Percentiles rank a stretch among this genome's conserved stretches.
Evolutionary conservation across 2,329 filamentous ascomycete species (phyloP).

Genomic region (Aspergillus luchuensis): DNA sequence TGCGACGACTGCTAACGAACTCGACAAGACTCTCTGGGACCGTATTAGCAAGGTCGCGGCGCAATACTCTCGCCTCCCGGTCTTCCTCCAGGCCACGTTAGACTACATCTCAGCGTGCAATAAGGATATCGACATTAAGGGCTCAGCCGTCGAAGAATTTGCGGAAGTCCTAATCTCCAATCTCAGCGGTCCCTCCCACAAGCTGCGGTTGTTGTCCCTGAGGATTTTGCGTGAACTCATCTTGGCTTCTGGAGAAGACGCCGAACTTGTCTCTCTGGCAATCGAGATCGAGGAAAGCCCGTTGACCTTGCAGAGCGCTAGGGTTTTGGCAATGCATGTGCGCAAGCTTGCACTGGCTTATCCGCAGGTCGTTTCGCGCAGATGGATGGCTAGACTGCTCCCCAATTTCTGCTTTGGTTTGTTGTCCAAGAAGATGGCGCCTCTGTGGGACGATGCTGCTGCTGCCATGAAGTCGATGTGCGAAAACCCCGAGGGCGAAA

Average conservation of each 20-base stretch:
- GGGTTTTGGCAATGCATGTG: conserved; percentile 80
- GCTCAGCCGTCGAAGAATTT: conserved; percentile 62
- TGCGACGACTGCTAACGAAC: conserved; percentile 58
- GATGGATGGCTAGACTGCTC: conserved; percentile 71
- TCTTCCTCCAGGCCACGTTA: conserved; percentile 66
- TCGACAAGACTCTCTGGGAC: conserved; percentile 65
- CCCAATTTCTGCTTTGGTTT: conserved; percentile 86
- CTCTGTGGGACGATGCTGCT: conserved; percentile 83
- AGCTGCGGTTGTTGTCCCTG: conserved; percentile 72
- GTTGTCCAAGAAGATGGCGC: conserved; percentile 79
- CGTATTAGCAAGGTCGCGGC: conserved; percentile 67
- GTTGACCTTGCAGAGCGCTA: conserved; percentile 72
- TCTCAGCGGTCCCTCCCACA: conserved; percentile 72
- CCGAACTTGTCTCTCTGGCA: conserved; percentile 58
- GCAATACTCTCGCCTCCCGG: conserved; percentile 64
- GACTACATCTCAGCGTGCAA: conserved; percentile 47
- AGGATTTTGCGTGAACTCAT: conserved; percentile 65
- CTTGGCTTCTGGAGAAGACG: conserved; percentile 50
- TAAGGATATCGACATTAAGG: conserved; percentile 42
- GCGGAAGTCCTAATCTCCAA: conserved; percentile 69
- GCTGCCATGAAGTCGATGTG: conserved; percentile 74
- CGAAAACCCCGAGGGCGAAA: conserved; percentile 70
- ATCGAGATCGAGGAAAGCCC: conserved; percentile 78
- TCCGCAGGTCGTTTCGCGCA: conserved; percentile 57
- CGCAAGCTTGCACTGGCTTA: conserved; percentile 73